Evolutionary conservation across 257 asterid genomes (phyloP), one percentile per base, ranked within the genome.

Genomic region (Dorcoceras hygrometricum): DNA sequence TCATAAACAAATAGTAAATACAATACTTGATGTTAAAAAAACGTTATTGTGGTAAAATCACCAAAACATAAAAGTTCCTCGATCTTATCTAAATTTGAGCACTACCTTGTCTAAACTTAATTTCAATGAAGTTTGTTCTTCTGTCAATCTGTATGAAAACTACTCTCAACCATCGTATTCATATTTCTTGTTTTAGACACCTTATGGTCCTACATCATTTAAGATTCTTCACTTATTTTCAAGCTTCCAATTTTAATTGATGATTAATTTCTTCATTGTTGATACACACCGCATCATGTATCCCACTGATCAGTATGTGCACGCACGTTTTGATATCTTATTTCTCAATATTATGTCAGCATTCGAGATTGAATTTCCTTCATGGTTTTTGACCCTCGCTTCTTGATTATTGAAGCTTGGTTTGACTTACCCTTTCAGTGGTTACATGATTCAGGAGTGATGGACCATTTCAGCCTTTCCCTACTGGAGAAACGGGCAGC

Each of bases 401-500:
- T 64, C 7, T 39, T 67, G 27, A 12, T 70, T 23, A 14, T 56
- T 39, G 66, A 36, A 27, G 57, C 61, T 55, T 22, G 59, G 50
- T 55, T 63, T 60, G 55, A 67, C 75, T 32, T 62, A 23, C 59
- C 53, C 34, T 54, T 27, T 64, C 57, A 53, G 75, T 76, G 60
- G 57, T 71, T 59, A 70, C 58, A 50, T 69, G 67, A 64, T 77
- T 50, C 78, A 88, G 96, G 85, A 83, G 86, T 69, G 87, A 76
- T 61, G 89, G 79, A 75, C 79, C 69, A 54, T 60, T 57, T 65
- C 95, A 80, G 72, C 79, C 95, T 8, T 71, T 77, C 67, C 64
- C 81, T 69, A 71, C 66, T 68, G 98, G 93, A 59, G 90, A 83
- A 74, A 76, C 78, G 61, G 80, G 86, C 63, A 75, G 80, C 73